phyloP scores from a whole-genome alignment of 257 asterid species.

The Nicotiana otophora region DNA sequence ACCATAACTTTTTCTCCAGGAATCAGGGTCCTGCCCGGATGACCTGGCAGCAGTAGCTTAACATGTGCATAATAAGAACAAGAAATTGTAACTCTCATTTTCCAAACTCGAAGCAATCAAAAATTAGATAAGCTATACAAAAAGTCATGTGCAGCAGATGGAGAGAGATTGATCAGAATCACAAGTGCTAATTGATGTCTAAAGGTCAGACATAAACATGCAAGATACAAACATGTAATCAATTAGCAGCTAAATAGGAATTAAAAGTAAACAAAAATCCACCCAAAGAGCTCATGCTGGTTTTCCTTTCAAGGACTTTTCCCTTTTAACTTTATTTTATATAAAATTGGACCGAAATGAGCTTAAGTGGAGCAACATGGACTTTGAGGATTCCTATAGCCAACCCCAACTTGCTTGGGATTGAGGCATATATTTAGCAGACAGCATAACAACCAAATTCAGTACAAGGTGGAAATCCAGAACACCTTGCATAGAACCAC shows the following conservation, averaged over 20 bases:
- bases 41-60: constrained; percentile 54
- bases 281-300: neutral
- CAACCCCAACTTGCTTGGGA: neutral
- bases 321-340: neutral
- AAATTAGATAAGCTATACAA: neutral
- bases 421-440: neutral
- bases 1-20: constrained; percentile 83
- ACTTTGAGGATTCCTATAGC: neutral
- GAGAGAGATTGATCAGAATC: neutral
- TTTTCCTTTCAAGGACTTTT: neutral
- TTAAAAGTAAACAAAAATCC: neutral
- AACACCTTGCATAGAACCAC: constrained; percentile 65
- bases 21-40: constrained; percentile 76
- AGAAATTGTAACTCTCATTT: neutral
- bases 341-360: neutral
- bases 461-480: neutral
- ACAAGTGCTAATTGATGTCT: neutral
- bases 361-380: neutral
- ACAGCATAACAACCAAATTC: neutral
- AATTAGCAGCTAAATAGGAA: neutral
- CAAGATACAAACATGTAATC: constrained; percentile 1
- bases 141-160: neutral
- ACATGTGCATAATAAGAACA: constrained; percentile 17
- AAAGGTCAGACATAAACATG: constrained; percentile 13
- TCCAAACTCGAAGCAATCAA: neutral